Conservation (phyloP, 2,329 filamentous ascomycete genomes). For the Daldinia eschscholtzii region DNA sequence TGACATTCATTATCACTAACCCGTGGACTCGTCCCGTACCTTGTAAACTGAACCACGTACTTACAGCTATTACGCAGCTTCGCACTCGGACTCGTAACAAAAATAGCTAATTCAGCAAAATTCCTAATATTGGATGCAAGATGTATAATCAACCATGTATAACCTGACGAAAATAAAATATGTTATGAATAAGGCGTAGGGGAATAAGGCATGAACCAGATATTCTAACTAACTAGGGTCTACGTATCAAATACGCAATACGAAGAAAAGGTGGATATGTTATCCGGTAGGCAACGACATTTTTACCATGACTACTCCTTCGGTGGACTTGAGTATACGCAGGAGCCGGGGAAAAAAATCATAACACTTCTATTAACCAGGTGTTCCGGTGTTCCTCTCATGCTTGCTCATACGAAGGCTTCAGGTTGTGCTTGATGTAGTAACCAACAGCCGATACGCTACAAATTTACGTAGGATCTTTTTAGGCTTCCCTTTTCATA, state of each 20-base stretch:
- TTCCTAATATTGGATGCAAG: conserved; percentile 4
- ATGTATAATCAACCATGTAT: conserved; percentile 4
- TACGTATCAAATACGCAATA: conserved; percentile 36
- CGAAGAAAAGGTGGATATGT: conserved; percentile 19
- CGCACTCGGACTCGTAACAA: conserved; percentile 9
- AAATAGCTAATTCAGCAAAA: conserved; percentile 8
- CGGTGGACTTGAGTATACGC: conserved; percentile 26
- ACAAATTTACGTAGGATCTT: neutral
- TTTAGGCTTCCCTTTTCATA: neutral
- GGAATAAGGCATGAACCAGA: conserved; percentile 14
- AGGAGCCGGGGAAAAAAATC: conserved; percentile 27
- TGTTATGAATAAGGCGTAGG: conserved; percentile 5
- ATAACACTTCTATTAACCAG: conserved; percentile 23
- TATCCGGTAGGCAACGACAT: conserved; percentile 28
- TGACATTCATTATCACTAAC: conserved; percentile 24
- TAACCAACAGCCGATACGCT: conserved; percentile 22
- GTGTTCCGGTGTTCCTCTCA: conserved; percentile 11
- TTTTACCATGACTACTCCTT: conserved; percentile 18
- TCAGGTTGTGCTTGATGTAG: neutral
- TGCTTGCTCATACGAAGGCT: conserved; percentile 1
- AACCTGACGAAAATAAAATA: conserved; percentile 8
- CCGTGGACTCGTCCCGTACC: conserved; percentile 5
- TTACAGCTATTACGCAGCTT: conserved; percentile 16
- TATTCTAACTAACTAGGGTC: conserved; percentile 10
- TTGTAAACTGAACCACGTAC: conserved; percentile 17